Percentiles rank a stretch among this genome's conserved stretches.
Evolutionary conservation across 306 rosid genomes (phyloP).

Genomic region (Castanea crenata): DNA sequence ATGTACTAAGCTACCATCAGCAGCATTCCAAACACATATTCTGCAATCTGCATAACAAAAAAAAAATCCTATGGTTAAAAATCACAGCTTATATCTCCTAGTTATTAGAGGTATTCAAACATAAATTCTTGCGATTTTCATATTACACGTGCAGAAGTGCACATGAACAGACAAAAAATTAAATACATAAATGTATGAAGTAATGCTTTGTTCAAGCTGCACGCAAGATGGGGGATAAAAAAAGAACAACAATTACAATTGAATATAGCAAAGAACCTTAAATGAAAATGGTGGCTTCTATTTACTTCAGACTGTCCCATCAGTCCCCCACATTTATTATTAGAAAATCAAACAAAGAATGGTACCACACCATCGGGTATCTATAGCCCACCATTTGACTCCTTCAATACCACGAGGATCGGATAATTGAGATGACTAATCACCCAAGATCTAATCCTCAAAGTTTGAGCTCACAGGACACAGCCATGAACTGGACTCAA

Average conservation of each 20-base stretch:
- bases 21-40: constrained; percentile 99
- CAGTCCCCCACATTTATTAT: background rate
- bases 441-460: background rate
- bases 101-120: constrained; percentile 1
- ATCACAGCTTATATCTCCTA: constrained; percentile 5
- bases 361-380: background rate
- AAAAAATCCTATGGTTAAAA: constrained; percentile 22
- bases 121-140: background rate
- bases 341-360: background rate
- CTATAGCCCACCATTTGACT: constrained; percentile 1
- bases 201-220: constrained; percentile 1
- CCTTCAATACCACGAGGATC: background rate
- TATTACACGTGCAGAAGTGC: constrained; percentile 14
- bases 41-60: constrained; percentile 74
- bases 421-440: background rate
- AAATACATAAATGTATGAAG: background rate
- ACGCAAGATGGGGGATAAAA: background rate
- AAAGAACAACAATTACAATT: constrained; percentile 6
- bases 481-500: background rate
- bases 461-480: background rate
- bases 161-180: background rate
- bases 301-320: background rate
- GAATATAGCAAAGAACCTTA: constrained; percentile 1
- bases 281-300: background rate
- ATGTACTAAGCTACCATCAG: constrained; percentile 98